Conservation (phyloP, 768 basidiomycete genomes). For the Calocybe gangraenosa region DNA sequence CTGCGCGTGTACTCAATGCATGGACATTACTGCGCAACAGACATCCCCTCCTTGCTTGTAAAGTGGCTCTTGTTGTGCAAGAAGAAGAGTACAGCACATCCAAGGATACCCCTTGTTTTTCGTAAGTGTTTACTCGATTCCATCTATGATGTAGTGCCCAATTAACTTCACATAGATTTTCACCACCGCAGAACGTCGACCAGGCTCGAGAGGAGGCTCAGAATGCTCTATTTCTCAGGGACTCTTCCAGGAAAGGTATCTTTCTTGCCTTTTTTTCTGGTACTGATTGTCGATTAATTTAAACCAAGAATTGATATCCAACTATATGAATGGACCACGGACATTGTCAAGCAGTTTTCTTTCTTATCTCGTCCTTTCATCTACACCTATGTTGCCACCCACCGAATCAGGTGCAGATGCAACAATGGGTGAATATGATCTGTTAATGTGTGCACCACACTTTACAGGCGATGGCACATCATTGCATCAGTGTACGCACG, state of each 20-base stretch:
- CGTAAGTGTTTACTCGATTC: constrained; percentile 30
- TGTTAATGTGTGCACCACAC: constrained; percentile 60
- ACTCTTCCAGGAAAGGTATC: constrained; percentile 39
- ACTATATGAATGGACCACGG: constrained; percentile 60
- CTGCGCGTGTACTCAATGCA: constrained; percentile 36
- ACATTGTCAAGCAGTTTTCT: constrained; percentile 48
- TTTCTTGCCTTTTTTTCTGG: background rate
- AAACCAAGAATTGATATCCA: constrained; percentile 38
- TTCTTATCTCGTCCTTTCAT: constrained; percentile 40
- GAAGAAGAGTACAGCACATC: constrained; percentile 18
- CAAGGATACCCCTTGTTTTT: constrained; percentile 44
- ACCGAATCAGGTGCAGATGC: constrained; percentile 1
- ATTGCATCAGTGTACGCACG: constrained; percentile 60
- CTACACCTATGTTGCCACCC: background rate
- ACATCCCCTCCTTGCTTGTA: constrained; percentile 54
- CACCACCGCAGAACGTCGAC: constrained; percentile 30
- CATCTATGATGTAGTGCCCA: background rate
- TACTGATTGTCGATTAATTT: background rate
- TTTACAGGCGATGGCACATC: constrained; percentile 70
- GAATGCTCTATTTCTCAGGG: constrained; percentile 31
- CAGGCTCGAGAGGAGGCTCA: constrained; percentile 40
- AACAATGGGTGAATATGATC: constrained; percentile 22
- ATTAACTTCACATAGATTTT: constrained; percentile 28
- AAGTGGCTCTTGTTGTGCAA: constrained; percentile 27
- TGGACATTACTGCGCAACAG: constrained; percentile 57